Evolutionary conservation across 1,284 basidiomycete species (phyloP).

Genomic region (Golubevia sp.): DNA sequence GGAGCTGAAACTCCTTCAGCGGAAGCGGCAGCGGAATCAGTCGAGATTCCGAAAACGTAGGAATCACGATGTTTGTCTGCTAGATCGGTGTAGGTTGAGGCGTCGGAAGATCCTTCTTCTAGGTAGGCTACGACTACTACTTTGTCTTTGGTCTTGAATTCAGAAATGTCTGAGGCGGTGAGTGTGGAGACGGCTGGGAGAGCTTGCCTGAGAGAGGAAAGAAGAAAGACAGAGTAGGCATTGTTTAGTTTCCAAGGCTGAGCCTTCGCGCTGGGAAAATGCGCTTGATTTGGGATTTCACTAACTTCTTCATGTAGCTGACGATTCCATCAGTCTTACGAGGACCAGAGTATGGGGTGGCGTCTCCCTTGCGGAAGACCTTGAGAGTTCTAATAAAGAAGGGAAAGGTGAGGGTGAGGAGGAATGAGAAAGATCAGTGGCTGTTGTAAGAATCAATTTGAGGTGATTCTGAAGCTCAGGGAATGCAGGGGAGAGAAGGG

Average conservation of each 20-base stretch:
- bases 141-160: conserved; percentile 88
- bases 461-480: too few relatives aligned
- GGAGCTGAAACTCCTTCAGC: conserved; percentile 60
- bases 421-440: conserved; percentile 2
- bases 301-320: conserved; percentile 95
- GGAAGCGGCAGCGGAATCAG: conserved; percentile 71
- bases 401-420: conserved; percentile 62
- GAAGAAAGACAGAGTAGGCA: conserved; percentile 1
- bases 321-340: conserved; percentile 95
- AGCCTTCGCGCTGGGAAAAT: too few relatives aligned
- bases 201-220: conserved; percentile 72
- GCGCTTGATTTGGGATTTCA: too few relatives aligned
- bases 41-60: conserved; percentile 81
- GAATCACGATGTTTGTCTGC: conserved; percentile 88
- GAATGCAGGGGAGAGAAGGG: too few relatives aligned
- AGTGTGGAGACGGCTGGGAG: conserved; percentile 90
- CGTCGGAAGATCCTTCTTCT: conserved; percentile 71
- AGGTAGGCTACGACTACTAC: conserved; percentile 88
- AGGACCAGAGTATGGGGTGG: conserved; percentile 78
- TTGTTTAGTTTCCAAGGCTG: too few relatives aligned
- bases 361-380: conserved; percentile 84
- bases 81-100: conserved; percentile 75
- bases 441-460: too few relatives aligned
- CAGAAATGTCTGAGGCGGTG: conserved; percentile 74
- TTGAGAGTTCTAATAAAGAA: conserved; percentile 72